Base-by-base conservation (phyloP, 1,284 basidiomycete genomes). In the Rhodotorula glutinis region DNA sequence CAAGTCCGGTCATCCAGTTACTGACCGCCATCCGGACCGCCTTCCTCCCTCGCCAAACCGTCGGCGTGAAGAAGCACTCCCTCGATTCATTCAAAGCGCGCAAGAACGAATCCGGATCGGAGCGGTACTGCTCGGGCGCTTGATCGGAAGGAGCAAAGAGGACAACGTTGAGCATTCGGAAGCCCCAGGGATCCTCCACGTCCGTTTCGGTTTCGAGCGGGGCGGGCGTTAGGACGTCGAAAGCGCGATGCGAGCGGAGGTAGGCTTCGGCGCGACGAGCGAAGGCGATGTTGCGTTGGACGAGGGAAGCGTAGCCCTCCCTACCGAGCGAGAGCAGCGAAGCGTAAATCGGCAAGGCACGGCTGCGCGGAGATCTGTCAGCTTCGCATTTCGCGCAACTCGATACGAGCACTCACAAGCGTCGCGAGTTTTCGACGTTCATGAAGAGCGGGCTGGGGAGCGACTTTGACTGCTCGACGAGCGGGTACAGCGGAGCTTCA, bases 281-380 rank as follows among this genome's bases (percentile, higher is more conserved):
- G 62, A 83, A 82, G 0, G 60, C 68, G 29, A 82, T 75, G 73
- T 84, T 83, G 33, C 80, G 76, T 2, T 65, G 60, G 47, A 83
- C 71, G 19, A 83, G 75, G 13, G 79, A 77, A 65, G 69, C 38
- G 67, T 82, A 83, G 4, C 83, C 83, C 23, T 77, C 66, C 54
- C 72, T 74, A 0, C 83, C 83, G 25, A 82, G 74, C 25, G 77
- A 77, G 25, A 83, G 49, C 14, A 84, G 73, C 29, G 80, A 79
- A 2, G 81, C 79, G 60, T 81, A 80, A n/a, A 84, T 67, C 0
- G 82, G 82, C 27, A 84, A 75, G 1, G 81, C 82, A 21, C 82
- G 76, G 75, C 67, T 69, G 53, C 16, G 11, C 25, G 49, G 9
- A 38, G 17, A 7, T 21, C 25, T 19, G n/a, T 54, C n/a, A 54